Evolutionary conservation across 768 basidiomycete genomes (phyloP).

Genomic region (Tricholoma hemisulphureum): DNA sequence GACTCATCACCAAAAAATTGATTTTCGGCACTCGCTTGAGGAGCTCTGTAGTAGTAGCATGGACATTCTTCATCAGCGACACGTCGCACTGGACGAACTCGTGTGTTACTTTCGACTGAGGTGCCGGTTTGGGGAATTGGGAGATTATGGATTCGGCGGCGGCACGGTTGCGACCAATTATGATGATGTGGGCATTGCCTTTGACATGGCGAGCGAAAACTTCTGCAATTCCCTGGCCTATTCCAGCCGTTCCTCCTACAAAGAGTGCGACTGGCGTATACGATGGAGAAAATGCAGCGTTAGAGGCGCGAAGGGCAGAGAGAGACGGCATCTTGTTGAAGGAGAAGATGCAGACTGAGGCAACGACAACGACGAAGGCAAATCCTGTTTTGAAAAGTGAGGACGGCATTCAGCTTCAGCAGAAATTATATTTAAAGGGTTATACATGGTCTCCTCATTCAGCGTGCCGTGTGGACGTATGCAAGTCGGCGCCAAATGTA

Average conservation of each 20-base stretch:
- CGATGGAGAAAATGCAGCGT: constrained; percentile 27
- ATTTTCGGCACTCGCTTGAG: constrained; percentile 38
- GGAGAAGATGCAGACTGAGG: too few species aligned
- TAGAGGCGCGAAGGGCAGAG: constrained; percentile 18
- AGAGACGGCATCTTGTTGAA: constrained; percentile 3
- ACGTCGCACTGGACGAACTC: constrained; percentile 55
- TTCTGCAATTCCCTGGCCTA: constrained; percentile 47
- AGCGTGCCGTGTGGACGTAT: too few species aligned
- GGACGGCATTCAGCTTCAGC: too few species aligned
- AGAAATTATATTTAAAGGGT: too few species aligned
- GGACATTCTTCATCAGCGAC: constrained; percentile 49
- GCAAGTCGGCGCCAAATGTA: too few species aligned
- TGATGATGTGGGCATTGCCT: constrained; percentile 50
- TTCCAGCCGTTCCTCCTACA: constrained; percentile 47
- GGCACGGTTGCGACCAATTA: constrained; percentile 51
- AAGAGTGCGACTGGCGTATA: constrained; percentile 38
- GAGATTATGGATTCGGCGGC: constrained; percentile 49
- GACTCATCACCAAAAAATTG: constrained; percentile 51
- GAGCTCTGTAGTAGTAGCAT: constrained; percentile 28
- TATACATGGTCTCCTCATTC: too few species aligned
- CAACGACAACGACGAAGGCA: too few species aligned
- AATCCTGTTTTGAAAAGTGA: too few species aligned
- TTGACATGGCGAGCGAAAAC: constrained; percentile 46
- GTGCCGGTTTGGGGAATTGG: constrained; percentile 35
- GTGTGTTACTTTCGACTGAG: constrained; percentile 24